Evolutionary conservation across 2,329 filamentous ascomycete genomes (phyloP).

Genomic region (Blumeriella jaapii): DNA sequence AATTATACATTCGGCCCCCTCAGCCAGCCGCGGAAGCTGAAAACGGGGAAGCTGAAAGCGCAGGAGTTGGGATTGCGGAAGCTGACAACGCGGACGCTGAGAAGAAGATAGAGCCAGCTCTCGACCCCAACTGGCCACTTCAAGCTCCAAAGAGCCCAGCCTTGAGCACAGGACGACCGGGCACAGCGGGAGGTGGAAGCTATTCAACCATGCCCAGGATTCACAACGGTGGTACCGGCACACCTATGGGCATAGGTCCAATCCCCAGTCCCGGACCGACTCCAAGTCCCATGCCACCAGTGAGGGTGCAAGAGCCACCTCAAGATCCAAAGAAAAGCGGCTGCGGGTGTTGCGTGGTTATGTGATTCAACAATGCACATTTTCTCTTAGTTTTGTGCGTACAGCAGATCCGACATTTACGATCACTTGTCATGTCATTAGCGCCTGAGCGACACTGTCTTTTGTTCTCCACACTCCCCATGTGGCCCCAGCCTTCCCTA

Average conservation of each 20-base stretch:
- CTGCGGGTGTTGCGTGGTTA: constrained; percentile 40
- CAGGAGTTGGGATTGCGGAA: too few relatives aligned
- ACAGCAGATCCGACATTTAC: too few relatives aligned
- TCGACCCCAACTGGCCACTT: constrained; percentile 48
- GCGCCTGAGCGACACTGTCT: not conserved
- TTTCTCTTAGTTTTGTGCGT: too few relatives aligned
- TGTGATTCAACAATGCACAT: constrained; percentile 30
- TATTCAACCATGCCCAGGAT: constrained; percentile 32
- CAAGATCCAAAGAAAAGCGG: constrained; percentile 35
- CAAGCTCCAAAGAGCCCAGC: constrained; percentile 37
- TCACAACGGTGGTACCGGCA: constrained; percentile 31
- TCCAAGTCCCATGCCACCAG: constrained; percentile 30
- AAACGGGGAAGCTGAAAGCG: not conserved
- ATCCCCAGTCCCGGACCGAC: too few relatives aligned
- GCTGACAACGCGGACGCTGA: constrained; percentile 20
- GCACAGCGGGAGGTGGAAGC: constrained; percentile 36
- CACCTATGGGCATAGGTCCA: constrained; percentile 25
- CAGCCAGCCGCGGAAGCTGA: constrained; percentile 2
- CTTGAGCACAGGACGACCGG: constrained; percentile 34
- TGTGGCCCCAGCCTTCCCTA: not conserved
- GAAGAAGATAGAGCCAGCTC: constrained; percentile 24
- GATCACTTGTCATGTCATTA: too few relatives aligned
- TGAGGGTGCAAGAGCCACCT: constrained; percentile 41
- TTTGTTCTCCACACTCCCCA: not conserved
- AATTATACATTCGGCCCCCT: constrained; percentile 33